A percentile compares a stretch with the other conserved stretches of the same genome.
Evolutionary conservation across 2,329 filamentous ascomycete species (phyloP).

Genomic region (Pestalotiopsis sp.): DNA sequence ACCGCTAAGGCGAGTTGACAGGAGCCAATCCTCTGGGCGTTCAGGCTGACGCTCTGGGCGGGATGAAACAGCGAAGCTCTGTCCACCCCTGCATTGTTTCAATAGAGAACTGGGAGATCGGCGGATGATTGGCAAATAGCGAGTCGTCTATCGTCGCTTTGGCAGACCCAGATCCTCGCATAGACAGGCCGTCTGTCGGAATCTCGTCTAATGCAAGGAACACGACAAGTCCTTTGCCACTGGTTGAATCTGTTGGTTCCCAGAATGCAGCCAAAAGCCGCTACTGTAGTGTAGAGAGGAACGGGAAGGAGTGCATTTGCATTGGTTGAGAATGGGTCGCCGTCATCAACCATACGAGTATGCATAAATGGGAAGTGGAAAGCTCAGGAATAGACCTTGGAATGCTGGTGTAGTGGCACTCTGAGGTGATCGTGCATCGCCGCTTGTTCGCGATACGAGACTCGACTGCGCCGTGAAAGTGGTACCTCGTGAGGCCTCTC

Average conservation of each 20-base stretch:
- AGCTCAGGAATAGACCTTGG: too few species aligned
- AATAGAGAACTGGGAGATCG: neutral
- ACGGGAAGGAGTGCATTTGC: too few species aligned
- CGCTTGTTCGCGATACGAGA: too few species aligned
- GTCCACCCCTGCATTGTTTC: conserved; percentile 3
- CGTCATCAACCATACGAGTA: too few species aligned
- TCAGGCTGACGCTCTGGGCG: neutral
- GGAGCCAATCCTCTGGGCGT: conserved; percentile 11
- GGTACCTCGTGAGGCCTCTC: neutral
- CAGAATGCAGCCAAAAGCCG: neutral
- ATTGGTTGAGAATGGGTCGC: too few species aligned
- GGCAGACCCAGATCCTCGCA: neutral
- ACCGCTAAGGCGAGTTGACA: conserved; percentile 3
- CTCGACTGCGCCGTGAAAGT: too few species aligned
- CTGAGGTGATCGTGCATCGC: too few species aligned
- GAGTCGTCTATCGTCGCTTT: neutral
- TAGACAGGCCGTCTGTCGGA: neutral
- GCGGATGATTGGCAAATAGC: conserved; percentile 3
- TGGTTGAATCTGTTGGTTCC: neutral
- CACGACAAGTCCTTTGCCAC: neutral
- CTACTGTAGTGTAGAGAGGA: too few species aligned
- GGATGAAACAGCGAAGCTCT: conserved; percentile 4
- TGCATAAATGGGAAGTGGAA: too few species aligned
- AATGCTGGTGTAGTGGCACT: too few species aligned
- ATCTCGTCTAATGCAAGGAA: neutral